phyloP scores from a whole-genome alignment of 345 rosid genomes.

The Salix brachista region DNA sequence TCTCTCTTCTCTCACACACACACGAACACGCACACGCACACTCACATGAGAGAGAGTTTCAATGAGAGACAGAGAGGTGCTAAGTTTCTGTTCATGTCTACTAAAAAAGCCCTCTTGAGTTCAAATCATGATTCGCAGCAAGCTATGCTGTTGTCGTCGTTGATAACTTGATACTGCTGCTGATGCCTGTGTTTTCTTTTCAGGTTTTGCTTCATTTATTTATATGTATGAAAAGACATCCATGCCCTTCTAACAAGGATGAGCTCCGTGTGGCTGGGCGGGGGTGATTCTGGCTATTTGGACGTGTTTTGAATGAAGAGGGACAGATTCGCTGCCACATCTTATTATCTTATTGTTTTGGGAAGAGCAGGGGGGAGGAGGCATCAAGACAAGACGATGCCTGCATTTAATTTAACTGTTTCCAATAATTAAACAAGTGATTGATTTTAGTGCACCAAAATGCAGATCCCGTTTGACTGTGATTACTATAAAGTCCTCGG shows the following conservation, averaged over 20 bases:
- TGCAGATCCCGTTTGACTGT: not conserved
- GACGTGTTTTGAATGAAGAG: not conserved
- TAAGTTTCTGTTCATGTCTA: slow-evolving; percentile 29
- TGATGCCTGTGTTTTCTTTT: not conserved
- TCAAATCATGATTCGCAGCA: slow-evolving; percentile 25
- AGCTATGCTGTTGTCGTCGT: not conserved
- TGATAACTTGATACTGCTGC: too few relatives aligned
- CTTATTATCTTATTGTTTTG: slow-evolving; percentile 27
- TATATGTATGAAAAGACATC: slow-evolving; percentile 14
- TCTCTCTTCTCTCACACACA: slow-evolving; percentile 4
- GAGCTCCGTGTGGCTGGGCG: not conserved
- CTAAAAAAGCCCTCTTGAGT: slow-evolving; percentile 15
- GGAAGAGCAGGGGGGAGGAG: slow-evolving; percentile 17
- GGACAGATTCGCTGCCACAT: slow-evolving; percentile 10
- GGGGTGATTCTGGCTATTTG: slow-evolving; percentile 11
- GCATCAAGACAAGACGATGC: slow-evolving; percentile 15
- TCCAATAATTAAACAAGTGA: slow-evolving; percentile 24
- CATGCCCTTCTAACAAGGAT: not conserved
- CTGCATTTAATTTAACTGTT: slow-evolving; percentile 26
- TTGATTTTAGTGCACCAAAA: not conserved
- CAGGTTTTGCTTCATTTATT: not conserved
- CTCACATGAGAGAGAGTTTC: slow-evolving; percentile 15
- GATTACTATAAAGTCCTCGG: slow-evolving; percentile 19
- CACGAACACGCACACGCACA: not conserved
- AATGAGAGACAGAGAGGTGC: slow-evolving; percentile 44